A percentile compares a stretch with the other conserved stretches of the same genome.
phyloP scores from a whole-genome alignment of 768 basidiomycete species.

The Artomyces pyxidatus region DNA sequence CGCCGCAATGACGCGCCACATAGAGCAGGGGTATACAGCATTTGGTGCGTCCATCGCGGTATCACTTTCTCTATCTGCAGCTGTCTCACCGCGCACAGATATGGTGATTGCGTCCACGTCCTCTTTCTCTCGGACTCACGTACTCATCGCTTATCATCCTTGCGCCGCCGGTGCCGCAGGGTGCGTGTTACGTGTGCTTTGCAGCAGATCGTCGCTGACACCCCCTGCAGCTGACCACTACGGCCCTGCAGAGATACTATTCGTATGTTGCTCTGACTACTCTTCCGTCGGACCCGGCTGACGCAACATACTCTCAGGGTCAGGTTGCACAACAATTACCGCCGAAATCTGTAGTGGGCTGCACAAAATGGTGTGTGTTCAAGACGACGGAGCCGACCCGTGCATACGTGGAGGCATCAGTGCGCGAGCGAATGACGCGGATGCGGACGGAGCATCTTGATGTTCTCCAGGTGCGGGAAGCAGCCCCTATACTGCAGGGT shows the following conservation, averaged over 20 bases:
- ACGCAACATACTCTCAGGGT: constrained; percentile 38
- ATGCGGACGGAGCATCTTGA: constrained; percentile 57
- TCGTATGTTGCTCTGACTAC: constrained; percentile 44
- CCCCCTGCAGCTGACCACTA: constrained; percentile 77
- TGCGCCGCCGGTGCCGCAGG: background rate
- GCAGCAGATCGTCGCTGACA: background rate
- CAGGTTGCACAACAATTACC: constrained; percentile 49
- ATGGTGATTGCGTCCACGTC: constrained; percentile 37
- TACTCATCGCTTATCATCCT: background rate
- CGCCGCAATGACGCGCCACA: constrained; percentile 57
- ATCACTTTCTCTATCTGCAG: background rate
- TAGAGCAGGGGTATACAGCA: constrained; percentile 52
- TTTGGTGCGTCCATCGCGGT: constrained; percentile 38
- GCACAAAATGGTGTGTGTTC: constrained; percentile 87
- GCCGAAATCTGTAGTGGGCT: constrained; percentile 47
- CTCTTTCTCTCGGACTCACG: background rate
- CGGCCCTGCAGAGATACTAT: constrained; percentile 75
- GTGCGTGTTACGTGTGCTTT: too few species aligned
- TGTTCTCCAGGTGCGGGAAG: constrained; percentile 53
- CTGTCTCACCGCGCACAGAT: constrained; percentile 28
- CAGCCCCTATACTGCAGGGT: too few species aligned
- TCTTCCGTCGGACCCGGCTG: background rate
- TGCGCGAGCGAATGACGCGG: constrained; percentile 62
- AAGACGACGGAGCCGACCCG: constrained; percentile 42
- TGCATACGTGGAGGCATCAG: constrained; percentile 48